Percentiles rank a stretch among this genome's conserved stretches.
Conservation (phyloP, 2,329 filamentous ascomycete species). For the Coniella vitis region DNA sequence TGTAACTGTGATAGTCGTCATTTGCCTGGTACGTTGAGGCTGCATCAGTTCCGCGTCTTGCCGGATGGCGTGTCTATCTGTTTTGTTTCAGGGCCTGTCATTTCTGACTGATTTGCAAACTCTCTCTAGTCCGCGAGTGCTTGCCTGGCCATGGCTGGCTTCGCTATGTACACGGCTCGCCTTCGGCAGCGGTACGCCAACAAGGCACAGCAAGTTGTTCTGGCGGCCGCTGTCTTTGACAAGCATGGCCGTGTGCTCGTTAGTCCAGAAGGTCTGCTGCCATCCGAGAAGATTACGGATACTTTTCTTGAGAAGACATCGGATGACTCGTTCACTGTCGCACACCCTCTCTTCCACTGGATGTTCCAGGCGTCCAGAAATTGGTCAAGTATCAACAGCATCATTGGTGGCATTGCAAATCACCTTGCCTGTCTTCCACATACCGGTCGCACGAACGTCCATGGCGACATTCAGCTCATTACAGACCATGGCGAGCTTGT, state of each 20-base stretch:
- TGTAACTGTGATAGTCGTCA: constrained; percentile 66
- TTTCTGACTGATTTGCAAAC: not conserved
- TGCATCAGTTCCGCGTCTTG: no score
- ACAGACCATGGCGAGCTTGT: constrained; percentile 51
- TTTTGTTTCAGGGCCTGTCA: not conserved
- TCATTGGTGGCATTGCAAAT: constrained; percentile 65
- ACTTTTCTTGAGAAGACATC: constrained; percentile 61
- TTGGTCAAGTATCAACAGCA: constrained; percentile 61
- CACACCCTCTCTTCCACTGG: constrained; percentile 80
- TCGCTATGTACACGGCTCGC: constrained; percentile 47
- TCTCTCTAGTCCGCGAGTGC: constrained; percentile 52
- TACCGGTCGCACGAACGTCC: constrained; percentile 28
- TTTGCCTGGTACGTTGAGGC: constrained; percentile 51
- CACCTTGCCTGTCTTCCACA: constrained; percentile 53
- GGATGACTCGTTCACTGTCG: constrained; percentile 64
- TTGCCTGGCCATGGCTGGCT: constrained; percentile 51
- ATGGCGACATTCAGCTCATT: constrained; percentile 37
- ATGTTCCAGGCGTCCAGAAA: constrained; percentile 74
- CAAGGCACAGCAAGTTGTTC: constrained; percentile 55
- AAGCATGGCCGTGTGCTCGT: constrained; percentile 60
- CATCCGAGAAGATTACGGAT: constrained; percentile 71
- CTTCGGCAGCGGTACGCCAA: constrained; percentile 46
- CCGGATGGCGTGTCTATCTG: no score
- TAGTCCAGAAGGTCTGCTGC: constrained; percentile 60
- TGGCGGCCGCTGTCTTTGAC: constrained; percentile 61